Evolutionary conservation across 805 yeast species (phyloP), one percentile per base, ranked within the genome.

Genomic region (Huiozyma sinensis): DNA sequence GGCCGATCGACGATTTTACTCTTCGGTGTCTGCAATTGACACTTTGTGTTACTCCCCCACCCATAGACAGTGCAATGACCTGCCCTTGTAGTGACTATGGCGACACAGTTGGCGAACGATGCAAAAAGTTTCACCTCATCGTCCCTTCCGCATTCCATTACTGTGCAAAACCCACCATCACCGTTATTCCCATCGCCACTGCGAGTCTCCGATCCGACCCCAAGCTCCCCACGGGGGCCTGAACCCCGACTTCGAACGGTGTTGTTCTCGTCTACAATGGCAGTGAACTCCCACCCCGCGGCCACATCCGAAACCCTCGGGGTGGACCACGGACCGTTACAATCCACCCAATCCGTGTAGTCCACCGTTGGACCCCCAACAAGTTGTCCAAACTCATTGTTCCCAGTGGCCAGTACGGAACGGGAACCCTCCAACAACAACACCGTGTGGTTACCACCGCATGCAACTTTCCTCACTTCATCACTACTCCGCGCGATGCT

Each of bases 361-460:
- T 17, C 24, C 24, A 17, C 24, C 24, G 4, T 4, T 17, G 24
- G 24, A 2, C 33, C 33, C n/a, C n/a, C n/a, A 7, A 34, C 37
- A 6, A 55, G 71, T 57, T 83, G 88, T 1, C 83, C 79, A 36
- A 49, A 43, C 0, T 62, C 42, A 51, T 79, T 81, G 44, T 69
- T 76, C 1, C 97, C 97, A 41, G 76, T 52, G 0, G 73, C 74
- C 49, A 61, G 79, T 1, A 81, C 58, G 0, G 62, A 57, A 1
- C 8, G 4, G 5, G 90, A 90, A 39, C 70, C 62, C 1, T 61
- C 66, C 9, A 74, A 58, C 6, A 87, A 57, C 2, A 86, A 48
- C 12, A 85, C 52, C 0, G 95, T 81, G 58, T 90, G 97, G 53
- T 89, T 89, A 0, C 97, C 97, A 4, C 96, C 97, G 52, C 88